Conservation (phyloP, 768 basidiomycete genomes). For the Lactarius vividus region DNA sequence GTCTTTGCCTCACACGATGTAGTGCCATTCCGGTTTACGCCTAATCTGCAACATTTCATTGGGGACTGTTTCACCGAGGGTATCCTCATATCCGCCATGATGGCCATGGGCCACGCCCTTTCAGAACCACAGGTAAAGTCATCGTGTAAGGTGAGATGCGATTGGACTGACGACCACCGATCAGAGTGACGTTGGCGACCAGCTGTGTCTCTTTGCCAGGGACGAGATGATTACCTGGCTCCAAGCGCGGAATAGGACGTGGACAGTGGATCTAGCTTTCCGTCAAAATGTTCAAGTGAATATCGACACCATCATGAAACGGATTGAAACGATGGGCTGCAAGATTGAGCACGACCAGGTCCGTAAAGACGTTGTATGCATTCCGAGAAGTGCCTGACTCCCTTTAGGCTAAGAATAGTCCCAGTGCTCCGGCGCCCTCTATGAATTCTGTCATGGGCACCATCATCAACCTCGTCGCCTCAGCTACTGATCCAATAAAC, state of each 20-base stretch:
- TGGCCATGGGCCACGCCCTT: slow-evolving; percentile 87
- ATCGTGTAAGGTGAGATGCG: not conserved
- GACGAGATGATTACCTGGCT: slow-evolving; percentile 89
- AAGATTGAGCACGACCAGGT: slow-evolving; percentile 85
- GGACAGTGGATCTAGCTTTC: slow-evolving; percentile 57
- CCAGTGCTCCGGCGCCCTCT: slow-evolving; percentile 38
- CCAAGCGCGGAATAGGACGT: slow-evolving; percentile 52
- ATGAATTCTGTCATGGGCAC: slow-evolving; percentile 70
- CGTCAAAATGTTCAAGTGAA: slow-evolving; percentile 53
- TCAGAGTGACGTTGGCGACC: slow-evolving; percentile 90
- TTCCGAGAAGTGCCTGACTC: not conserved
- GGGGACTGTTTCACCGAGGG: slow-evolving; percentile 90
- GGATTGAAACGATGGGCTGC: slow-evolving; percentile 82
- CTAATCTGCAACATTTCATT: slow-evolving; percentile 92
- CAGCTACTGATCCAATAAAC: slow-evolving; percentile 82
- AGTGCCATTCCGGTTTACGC: slow-evolving; percentile 96
- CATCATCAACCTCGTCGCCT: slow-evolving; percentile 76
- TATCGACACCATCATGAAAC: slow-evolving; percentile 70
- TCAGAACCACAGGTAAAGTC: slow-evolving; percentile 80
- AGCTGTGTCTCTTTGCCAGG: slow-evolving; percentile 84
- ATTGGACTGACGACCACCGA: slow-evolving; percentile 11
- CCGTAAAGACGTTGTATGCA: slow-evolving; percentile 23
- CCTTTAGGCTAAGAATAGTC: slow-evolving; percentile 33
- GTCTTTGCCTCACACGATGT: slow-evolving; percentile 77
- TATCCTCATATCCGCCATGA: slow-evolving; percentile 77